Evolutionary conservation across 176 grass and related monocot genomes (phyloP).

Genomic region (Avena sativa): DNA sequence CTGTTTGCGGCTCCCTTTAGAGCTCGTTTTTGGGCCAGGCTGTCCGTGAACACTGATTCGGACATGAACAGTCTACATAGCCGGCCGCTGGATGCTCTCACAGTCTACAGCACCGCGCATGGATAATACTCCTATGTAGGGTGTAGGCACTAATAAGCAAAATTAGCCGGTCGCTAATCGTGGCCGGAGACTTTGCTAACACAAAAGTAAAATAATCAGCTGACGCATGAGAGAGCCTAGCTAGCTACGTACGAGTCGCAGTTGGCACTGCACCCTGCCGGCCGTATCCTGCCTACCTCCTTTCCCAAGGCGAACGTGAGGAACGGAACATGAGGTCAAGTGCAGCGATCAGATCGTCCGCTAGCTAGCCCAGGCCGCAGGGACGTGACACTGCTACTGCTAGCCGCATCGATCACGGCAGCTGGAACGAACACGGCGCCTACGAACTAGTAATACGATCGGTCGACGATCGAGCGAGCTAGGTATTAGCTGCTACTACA

Average conservation of each 20-base stretch:
- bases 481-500: background rate
- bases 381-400: background rate
- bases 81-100: too few species aligned
- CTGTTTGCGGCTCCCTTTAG: too few species aligned
- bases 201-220: background rate
- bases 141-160: too few species aligned
- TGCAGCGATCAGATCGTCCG: background rate
- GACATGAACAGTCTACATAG: too few species aligned
- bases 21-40: too few species aligned
- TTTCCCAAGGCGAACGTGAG: background rate
- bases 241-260: background rate
- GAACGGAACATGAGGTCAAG: background rate
- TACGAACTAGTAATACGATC: background rate
- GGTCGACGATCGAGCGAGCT: background rate
- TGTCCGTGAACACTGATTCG: too few species aligned
- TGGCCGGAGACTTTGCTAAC: conserved; percentile 11
- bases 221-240: background rate
- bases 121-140: too few species aligned
- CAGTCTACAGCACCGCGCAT: too few species aligned
- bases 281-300: conserved; percentile 49
- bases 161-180: background rate
- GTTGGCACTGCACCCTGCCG: background rate
- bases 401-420: background rate
- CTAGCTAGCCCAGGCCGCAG: background rate
- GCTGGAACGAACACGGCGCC: background rate